These are phyloP conservation scores for Pyronema omphalodes DNA, from an alignment of 495 filamentous ascomycete species.

Conservation along the genomic window DNA sequence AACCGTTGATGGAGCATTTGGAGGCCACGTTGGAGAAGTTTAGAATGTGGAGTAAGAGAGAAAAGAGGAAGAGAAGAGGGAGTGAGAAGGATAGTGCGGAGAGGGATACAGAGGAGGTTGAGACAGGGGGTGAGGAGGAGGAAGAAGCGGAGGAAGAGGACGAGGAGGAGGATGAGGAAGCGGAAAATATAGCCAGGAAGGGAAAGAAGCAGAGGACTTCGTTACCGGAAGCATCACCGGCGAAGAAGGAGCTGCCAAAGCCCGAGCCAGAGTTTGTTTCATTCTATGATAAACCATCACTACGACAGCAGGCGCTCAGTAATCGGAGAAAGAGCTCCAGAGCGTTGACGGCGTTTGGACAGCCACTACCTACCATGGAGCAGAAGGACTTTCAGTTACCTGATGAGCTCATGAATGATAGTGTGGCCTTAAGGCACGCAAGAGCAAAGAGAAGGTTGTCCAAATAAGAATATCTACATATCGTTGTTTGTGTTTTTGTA, in stretches of 20 bases:
- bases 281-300: constrained; percentile 61
- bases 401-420: constrained; percentile 36
- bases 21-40: constrained; percentile 71
- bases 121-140: constrained; percentile 6
- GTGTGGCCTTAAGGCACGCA: constrained; percentile 45
- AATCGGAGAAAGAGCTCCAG: constrained; percentile 17
- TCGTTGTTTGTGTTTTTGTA: constrained; percentile 23
- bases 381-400: constrained; percentile 60
- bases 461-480: constrained; percentile 16
- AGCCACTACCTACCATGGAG: constrained; percentile 52
- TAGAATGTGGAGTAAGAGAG: constrained; percentile 69
- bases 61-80: constrained; percentile 51
- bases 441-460: constrained; percentile 41
- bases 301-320: constrained; percentile 47
- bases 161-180: constrained; percentile 11
- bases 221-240: neutral
- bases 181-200: neutral
- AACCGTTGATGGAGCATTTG: constrained; percentile 66
- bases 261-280: constrained; percentile 44
- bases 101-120: constrained; percentile 9
- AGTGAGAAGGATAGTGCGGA: constrained; percentile 12
- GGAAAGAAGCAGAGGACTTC: neutral
- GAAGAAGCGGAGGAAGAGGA: constrained; percentile 9
- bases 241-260: constrained; percentile 6
- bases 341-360: constrained; percentile 49